Evolutionary conservation across 208 protist genomes (phyloP).

Genomic region (Wallacemonas rigidus): DNA sequence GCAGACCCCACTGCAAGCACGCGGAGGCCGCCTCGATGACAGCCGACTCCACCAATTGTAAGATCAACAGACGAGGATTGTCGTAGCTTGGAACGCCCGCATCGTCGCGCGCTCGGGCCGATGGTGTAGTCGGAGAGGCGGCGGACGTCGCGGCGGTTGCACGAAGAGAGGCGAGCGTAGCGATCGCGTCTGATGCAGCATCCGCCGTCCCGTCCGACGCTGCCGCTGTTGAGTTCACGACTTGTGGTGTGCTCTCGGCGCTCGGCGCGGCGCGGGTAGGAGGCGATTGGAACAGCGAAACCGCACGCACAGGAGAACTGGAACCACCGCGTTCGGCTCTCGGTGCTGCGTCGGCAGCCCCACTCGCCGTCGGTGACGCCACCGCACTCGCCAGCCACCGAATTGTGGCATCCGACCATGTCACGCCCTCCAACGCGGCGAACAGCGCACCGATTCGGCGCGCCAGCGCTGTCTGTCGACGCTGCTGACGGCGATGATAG

Average conservation of each 20-base stretch:
- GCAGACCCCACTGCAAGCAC: conserved; percentile 1
- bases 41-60: background rate
- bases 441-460: background rate
- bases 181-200: too few species aligned
- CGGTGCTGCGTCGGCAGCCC: background rate
- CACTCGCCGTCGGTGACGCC: background rate
- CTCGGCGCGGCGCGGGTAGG: too few species aligned
- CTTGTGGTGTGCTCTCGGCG: too few species aligned
- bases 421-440: background rate
- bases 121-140: too few species aligned
- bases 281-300: too few species aligned
- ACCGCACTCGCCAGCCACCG: background rate
- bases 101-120: too few species aligned
- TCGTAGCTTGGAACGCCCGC: background rate
- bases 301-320: too few species aligned
- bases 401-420: background rate
- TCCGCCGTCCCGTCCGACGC: too few species aligned
- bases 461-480: background rate
- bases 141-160: too few species aligned
- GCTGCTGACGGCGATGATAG: background rate
- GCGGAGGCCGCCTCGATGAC: background rate
- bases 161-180: too few species aligned
- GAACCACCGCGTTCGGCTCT: too few species aligned
- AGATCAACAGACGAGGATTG: background rate
- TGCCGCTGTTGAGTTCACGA: too few species aligned